phyloP scores from a whole-genome alignment of 2,329 filamentous ascomycete genomes.

The Colletotrichum camelliae region DNA sequence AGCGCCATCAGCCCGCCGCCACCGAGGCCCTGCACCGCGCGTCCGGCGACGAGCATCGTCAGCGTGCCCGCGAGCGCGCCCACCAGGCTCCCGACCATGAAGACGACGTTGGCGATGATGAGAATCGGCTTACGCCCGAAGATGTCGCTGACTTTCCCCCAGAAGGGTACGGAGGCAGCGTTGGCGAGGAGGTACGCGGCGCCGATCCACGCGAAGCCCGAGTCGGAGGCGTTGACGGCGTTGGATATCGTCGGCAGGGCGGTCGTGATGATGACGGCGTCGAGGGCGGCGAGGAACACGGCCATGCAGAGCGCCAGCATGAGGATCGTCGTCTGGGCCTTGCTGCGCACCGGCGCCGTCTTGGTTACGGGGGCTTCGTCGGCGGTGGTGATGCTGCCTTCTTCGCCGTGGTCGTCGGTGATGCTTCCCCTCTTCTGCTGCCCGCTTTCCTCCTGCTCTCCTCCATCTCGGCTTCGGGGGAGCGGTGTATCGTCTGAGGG shows the following conservation, averaged over 20 bases:
- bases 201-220: conserved; percentile 81
- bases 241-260: conserved; percentile 69
- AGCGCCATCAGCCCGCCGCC: conserved; percentile 64
- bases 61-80: conserved; percentile 48
- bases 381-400: not conserved
- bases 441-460: not conserved
- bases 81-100: conserved; percentile 60
- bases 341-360: conserved; percentile 34
- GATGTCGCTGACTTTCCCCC: conserved; percentile 68
- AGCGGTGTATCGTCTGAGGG: not conserved
- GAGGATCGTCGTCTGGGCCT: conserved; percentile 41
- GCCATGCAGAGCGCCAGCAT: conserved; percentile 46
- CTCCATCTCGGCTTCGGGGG: not conserved
- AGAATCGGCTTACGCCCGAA: conserved; percentile 63
- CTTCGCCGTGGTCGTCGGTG: not conserved
- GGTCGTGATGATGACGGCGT: conserved; percentile 69
- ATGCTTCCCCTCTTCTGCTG: not conserved
- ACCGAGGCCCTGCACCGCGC: conserved; percentile 58
- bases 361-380: not conserved
- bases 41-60: conserved; percentile 16
- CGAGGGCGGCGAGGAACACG: conserved; percentile 60
- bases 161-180: conserved; percentile 70
- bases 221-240: conserved; percentile 66
- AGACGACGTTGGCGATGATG: conserved; percentile 54
- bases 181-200: conserved; percentile 75